Percentiles rank a stretch among this genome's conserved stretches.
These are phyloP conservation scores for Mycena epipterygia DNA, from an alignment of 768 basidiomycete genomes.

Conservation along the genomic window DNA sequence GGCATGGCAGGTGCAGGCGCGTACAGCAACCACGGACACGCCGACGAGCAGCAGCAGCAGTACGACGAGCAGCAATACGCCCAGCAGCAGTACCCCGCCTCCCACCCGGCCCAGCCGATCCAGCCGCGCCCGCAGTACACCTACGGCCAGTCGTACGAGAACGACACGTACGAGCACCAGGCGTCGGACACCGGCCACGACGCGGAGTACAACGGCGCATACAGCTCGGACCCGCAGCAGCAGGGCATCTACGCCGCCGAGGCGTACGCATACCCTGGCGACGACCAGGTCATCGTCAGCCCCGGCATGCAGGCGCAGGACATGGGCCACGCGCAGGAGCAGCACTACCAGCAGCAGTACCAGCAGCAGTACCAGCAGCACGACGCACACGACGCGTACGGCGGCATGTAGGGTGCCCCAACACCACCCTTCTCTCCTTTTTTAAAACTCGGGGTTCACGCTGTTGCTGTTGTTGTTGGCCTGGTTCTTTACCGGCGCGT, in stretches of 20 bases:
- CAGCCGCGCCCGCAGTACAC: constrained; percentile 57
- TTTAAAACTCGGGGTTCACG: no score
- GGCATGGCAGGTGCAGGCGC: constrained; percentile 58
- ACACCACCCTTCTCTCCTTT: no score
- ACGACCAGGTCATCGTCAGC: constrained; percentile 52
- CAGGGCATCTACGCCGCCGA: constrained; percentile 58
- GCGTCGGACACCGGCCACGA: constrained; percentile 46
- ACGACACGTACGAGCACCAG: constrained; percentile 32
- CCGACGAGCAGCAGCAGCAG: constrained; percentile 56
- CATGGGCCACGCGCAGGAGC: constrained; percentile 42
- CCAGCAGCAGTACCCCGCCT: constrained; percentile 15
- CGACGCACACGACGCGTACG: constrained; percentile 51
- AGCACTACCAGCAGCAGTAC: constrained; percentile 40
- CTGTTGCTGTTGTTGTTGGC: constrained; percentile 4
- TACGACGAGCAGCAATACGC: constrained; percentile 42
- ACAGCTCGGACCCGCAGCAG: constrained; percentile 56
- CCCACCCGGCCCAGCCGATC: constrained; percentile 33
- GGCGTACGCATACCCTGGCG: constrained; percentile 57
- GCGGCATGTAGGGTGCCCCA: constrained; percentile 47
- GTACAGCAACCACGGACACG: constrained; percentile 60
- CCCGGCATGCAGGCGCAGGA: constrained; percentile 45
- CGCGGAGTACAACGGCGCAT: constrained; percentile 50
- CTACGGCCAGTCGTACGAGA: constrained; percentile 50
- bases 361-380: constrained; percentile 40
- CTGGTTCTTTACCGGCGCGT: constrained; percentile 31